Evolutionary conservation across 352 stramenopile species (phyloP), one percentile per base, ranked within the genome.

Genomic region (Blastocystis sp.): DNA sequence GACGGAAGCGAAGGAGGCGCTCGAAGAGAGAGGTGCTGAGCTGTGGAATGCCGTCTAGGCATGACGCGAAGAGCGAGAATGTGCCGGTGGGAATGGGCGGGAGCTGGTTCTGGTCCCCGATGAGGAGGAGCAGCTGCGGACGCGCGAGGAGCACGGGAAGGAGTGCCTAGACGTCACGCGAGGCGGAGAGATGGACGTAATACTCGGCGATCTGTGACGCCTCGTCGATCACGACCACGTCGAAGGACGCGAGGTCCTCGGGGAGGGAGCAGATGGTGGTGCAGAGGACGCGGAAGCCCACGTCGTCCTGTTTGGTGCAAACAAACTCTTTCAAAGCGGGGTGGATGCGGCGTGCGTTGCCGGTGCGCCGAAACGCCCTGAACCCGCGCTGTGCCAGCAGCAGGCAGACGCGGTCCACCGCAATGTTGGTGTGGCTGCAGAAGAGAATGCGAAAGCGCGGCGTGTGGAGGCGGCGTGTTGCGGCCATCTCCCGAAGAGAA

Each of bases 331-430:
- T 43, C 11, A 81, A 17, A 6, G 10, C 2, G 34, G 71, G 57
- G 38, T 81, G 71, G 28, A 81, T 81, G n/a, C 71, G 71, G n/a
- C 71, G 71, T 24, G 38, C 21, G 71, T 81, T 81, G 6, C 71
- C 71, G 7, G 57, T 61, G 21, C 71, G 48, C 28, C 71, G 71
- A 42, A 81, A 81, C 3, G 34, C n/a, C 14, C 21, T 64, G 24
- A 81, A 81, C 7, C 71, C 71, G 28, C 21, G n/a, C 57, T 81
- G 21, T 6, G 24, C 45, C n/a, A 81, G 71, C 59, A 81, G 59
- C 28, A 81, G 52, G 52, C 71, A 81, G 43, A 81, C 71, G 34
- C 71, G 71, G 21, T 81, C 71, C 28, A 81, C 71, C 17, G 71
- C 71, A 6, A 81, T 24, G 38, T 81, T 81, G 9, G 71, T 81